A percentile compares a stretch with the other conserved stretches of the same genome.
These are phyloP conservation scores for Physaria fendleri DNA, from an alignment of 345 rosid genomes.

Conservation along the genomic window DNA sequence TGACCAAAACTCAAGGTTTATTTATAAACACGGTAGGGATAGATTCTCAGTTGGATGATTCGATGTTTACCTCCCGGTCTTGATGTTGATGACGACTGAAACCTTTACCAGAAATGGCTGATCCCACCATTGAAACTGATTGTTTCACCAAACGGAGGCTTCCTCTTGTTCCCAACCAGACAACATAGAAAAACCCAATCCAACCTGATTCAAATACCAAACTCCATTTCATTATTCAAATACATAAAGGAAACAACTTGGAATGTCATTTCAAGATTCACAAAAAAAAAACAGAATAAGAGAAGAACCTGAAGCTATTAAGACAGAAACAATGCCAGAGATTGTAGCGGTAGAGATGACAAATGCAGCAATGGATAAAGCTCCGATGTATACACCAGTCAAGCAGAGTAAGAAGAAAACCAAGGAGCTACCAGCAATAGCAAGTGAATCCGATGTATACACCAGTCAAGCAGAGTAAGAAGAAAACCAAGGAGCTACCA, in stretches of 20 bases:
- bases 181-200: constrained; percentile 67
- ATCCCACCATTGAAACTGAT: constrained; percentile 50
- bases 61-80: constrained; percentile 16
- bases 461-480: too few species aligned
- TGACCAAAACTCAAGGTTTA: constrained; percentile 21
- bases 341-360: constrained; percentile 62
- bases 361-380: constrained; percentile 60
- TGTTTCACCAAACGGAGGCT: constrained; percentile 53
- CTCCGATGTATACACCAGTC: constrained; percentile 69
- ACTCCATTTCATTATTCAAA: neutral
- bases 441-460: too few species aligned
- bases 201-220: constrained; percentile 61
- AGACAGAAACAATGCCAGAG: constrained; percentile 48
- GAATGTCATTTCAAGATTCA: neutral
- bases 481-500: too few species aligned
- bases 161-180: constrained; percentile 68
- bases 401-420: constrained; percentile 66
- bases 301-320: constrained; percentile 63
- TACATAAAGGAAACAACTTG: neutral
- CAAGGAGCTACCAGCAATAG: constrained; percentile 82
- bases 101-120: constrained; percentile 50
- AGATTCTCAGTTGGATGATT: constrained; percentile 5
- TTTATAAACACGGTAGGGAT: constrained; percentile 7
- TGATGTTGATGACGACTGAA: constrained; percentile 27
- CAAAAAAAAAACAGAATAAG: constrained; percentile 13